These are phyloP conservation scores for Eleusine coracana DNA, from an alignment of 176 grass and related monocot genomes.

Conservation along the genomic window DNA sequence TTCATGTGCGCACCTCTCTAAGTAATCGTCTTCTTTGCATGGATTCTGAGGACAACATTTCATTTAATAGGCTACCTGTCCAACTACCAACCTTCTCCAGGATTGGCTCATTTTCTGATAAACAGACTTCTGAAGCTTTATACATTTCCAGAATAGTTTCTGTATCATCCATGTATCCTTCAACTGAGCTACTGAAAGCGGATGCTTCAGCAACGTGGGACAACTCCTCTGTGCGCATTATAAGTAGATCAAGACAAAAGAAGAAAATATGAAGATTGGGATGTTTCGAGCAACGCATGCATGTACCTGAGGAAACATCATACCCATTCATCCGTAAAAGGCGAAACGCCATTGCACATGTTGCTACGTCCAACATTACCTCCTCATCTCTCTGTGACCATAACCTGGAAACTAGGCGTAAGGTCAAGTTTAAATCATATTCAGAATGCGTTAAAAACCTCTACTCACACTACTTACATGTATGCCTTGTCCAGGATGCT, in stretches of 20 bases:
- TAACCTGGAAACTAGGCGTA: conserved; percentile 44
- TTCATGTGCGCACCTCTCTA: conserved; percentile 44
- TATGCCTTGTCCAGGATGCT: conserved; percentile 64
- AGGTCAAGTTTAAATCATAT: conserved; percentile 7
- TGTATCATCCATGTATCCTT: conserved; percentile 61
- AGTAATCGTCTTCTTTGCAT: neutral
- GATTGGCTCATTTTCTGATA: conserved; percentile 43
- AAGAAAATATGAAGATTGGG: neutral
- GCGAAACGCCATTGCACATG: conserved; percentile 76
- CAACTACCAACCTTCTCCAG: conserved; percentile 57
- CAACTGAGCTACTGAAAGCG: conserved; percentile 42
- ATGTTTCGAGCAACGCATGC: neutral
- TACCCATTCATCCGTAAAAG: conserved; percentile 77
- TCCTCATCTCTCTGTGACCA: conserved; percentile 78
- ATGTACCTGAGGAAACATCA: conserved; percentile 70
- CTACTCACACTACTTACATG: conserved; percentile 35
- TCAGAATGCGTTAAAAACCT: neutral
- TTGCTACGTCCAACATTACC: conserved; percentile 51
- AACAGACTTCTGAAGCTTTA: conserved; percentile 66
- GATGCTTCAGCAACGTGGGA: conserved; percentile 44
- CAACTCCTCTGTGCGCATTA: conserved; percentile 32
- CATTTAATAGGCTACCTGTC: conserved; percentile 52
- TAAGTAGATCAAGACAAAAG: neutral
- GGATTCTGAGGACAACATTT: conserved; percentile 23
- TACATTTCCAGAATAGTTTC: conserved; percentile 64